Evolutionary conservation across 176 grass and related monocot genomes (phyloP), one percentile per base, ranked within the genome.

Genomic region (Zea mays): DNA sequence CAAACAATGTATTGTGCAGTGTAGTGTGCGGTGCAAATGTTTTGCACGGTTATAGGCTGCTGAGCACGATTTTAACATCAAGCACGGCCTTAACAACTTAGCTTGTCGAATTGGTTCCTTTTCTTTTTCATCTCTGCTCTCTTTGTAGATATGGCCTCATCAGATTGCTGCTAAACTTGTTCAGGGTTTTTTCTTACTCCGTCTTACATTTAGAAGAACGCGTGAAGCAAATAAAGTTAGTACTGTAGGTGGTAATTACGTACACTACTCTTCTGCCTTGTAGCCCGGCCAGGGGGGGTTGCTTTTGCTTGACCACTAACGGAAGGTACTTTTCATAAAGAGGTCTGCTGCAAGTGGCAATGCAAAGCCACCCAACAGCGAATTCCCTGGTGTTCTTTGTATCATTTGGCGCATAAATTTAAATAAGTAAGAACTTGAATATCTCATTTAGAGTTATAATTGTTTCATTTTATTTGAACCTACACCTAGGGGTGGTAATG

Each of bases 221-320:
- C 13, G 16, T 16, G 1, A 35, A 3, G 4, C 43, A 59, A 52
- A 47, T 33, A 68, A 57, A 57, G 55, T 21, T 3, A 57, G 17
- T 76, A 27, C 27, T 27, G 27, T 27, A 74, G 81, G 56, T 65
- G 17, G 33, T 75, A 46, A 48, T 75, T 58, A 69, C 27, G 41
- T 17, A 49, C 36, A 80, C 39, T 76, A 80, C 46, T 76, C 76
- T 62, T 84, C 38, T 54, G 38, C 39, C 38, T 36, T 71, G 46
- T 80, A 45, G 37, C 62, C 3, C 4, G 38, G 27, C 27, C 27
- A 40, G 3, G 10, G 6, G 20, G 13, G 6, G 7, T 12, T 21
- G 51, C 10, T 69, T 86, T 68, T 75, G 7, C 81, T 74, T 61
- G 63, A 37, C 14, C 16, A 19, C 51, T 52, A 62, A 21, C 5